phyloP scores from a whole-genome alignment of 257 asterid species.

The Solanum gandarillasii region DNA sequence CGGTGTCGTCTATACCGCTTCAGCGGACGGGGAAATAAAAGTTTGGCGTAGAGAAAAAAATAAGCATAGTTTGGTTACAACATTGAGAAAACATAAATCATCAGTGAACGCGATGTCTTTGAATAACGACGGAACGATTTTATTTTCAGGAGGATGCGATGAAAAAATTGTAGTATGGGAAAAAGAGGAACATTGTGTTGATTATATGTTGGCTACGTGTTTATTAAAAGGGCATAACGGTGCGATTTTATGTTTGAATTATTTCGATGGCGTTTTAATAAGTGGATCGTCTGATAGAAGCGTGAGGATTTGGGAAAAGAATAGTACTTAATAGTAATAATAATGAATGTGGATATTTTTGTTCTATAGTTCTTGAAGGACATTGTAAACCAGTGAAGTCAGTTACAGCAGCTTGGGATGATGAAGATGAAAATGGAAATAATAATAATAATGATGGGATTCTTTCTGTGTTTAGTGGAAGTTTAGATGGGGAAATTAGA shows the following conservation, averaged over 20 bases:
- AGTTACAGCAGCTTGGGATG: conserved; percentile 35
- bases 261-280: conserved; percentile 35
- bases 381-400: conserved; percentile 74
- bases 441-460: neutral
- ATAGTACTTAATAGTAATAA: conserved; percentile 39
- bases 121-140: conserved; percentile 27
- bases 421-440: conserved; percentile 38
- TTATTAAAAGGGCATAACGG: conserved; percentile 55
- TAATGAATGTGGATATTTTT: conserved; percentile 38
- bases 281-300: conserved; percentile 68
- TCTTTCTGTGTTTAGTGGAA: conserved; percentile 68
- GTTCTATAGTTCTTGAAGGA: conserved; percentile 43
- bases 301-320: conserved; percentile 54
- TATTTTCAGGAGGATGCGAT: conserved; percentile 78
- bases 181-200: neutral
- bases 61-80: conserved; percentile 31
- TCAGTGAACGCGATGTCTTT: conserved; percentile 55
- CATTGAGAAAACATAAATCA: conserved; percentile 54
- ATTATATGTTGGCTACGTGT: conserved; percentile 25
- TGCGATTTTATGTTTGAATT: conserved; percentile 58
- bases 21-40: conserved; percentile 75
- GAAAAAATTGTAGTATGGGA: conserved; percentile 66
- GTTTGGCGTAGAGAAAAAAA: conserved; percentile 41
- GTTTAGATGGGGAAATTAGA: conserved; percentile 58
- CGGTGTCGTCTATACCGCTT: conserved; percentile 55